These are phyloP conservation scores for Scalesia atractyloides DNA, from an alignment of 129 eudicot genomes.

Conservation along the genomic window DNA sequence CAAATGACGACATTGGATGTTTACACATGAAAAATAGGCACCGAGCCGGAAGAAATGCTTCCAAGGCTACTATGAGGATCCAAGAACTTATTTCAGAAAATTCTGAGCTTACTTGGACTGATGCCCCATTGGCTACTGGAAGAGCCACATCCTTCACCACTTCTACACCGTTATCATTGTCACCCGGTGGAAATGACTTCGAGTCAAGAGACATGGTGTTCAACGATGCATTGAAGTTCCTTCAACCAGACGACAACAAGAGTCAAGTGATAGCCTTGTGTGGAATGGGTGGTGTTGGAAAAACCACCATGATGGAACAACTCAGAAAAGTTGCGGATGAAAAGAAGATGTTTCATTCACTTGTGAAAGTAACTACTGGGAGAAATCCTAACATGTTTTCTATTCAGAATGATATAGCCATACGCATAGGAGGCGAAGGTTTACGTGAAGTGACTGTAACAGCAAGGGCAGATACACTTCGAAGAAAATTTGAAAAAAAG, in stretches of 20 bases:
- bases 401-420: conserved; percentile 11
- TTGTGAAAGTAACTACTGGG: conserved; percentile 21
- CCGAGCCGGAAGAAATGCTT: background rate
- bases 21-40: conserved; percentile 10
- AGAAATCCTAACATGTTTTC: background rate
- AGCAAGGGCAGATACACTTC: conserved; percentile 19
- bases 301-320: conserved; percentile 34
- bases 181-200: background rate
- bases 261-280: no score
- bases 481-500: background rate
- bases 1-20: background rate
- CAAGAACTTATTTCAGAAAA: background rate
- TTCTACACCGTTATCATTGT: background rate
- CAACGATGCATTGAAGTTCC: background rate
- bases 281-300: no score
- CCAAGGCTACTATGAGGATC: background rate
- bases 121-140: background rate
- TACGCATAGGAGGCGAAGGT: background rate
- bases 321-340: background rate
- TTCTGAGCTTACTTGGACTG: background rate
- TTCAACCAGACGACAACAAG: conserved; percentile 13
- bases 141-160: background rate
- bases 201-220: background rate
- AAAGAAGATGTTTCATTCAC: background rate
- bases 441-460: background rate